A percentile compares a stretch with the other conserved stretches of the same genome.
These are phyloP conservation scores for Musa acuminata DNA, from an alignment of 176 grass and related monocot genomes.

Conservation along the genomic window DNA sequence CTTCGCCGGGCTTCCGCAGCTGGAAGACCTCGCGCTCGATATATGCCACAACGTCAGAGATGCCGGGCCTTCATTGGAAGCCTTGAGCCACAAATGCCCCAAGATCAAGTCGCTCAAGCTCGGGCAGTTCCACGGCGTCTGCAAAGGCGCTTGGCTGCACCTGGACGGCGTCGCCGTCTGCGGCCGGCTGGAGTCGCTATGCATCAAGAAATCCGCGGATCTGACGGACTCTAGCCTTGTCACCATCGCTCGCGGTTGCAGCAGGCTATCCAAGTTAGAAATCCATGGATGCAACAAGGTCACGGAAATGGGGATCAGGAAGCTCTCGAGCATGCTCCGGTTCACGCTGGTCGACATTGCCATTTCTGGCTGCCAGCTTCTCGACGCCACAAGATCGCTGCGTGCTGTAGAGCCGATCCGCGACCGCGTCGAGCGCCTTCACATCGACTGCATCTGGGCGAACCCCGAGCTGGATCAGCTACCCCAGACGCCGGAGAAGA, in stretches of 20 bases:
- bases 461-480: constrained; percentile 8
- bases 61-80: constrained; percentile 49
- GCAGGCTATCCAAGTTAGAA: constrained; percentile 45
- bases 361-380: constrained; percentile 51
- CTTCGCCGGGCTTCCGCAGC: constrained; percentile 46
- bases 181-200: constrained; percentile 58
- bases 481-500: constrained; percentile 9
- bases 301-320: constrained; percentile 49
- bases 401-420: constrained; percentile 50
- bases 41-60: constrained; percentile 61
- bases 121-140: constrained; percentile 72
- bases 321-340: constrained; percentile 27
- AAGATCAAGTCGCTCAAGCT: constrained; percentile 52
- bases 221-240: constrained; percentile 56
- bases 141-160: constrained; percentile 57
- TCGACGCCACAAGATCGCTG: constrained; percentile 43
- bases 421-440: constrained; percentile 65
- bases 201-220: constrained; percentile 66
- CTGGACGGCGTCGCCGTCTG: constrained; percentile 81
- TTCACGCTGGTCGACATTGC: constrained; percentile 61
- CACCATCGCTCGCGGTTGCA: constrained; percentile 63
- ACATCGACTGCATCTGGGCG: constrained; percentile 75
- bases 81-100: constrained; percentile 43
- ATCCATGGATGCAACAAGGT: constrained; percentile 55
- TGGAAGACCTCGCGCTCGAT: constrained; percentile 73